Evolutionary conservation across 1,284 basidiomycete genomes (phyloP).

Genomic region (Ustilago vetiveriae): DNA sequence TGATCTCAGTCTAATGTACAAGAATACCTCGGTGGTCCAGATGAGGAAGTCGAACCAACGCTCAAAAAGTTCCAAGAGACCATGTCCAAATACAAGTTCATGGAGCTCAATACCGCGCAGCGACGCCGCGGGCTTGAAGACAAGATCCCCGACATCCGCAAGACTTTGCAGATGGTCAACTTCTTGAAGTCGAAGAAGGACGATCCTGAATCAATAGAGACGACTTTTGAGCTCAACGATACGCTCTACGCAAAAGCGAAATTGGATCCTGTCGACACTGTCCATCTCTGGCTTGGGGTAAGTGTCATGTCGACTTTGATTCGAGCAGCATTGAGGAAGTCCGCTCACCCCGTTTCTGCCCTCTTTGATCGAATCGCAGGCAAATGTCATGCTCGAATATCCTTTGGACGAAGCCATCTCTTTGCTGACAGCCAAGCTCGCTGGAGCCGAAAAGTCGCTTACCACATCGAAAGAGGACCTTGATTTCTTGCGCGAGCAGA

Average conservation of each 20-base stretch:
- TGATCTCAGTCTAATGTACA: slow-evolving; percentile 78
- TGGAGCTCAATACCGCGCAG: slow-evolving; percentile 88
- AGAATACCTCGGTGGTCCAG: slow-evolving; percentile 82
- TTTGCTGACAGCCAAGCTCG: slow-evolving; percentile 82
- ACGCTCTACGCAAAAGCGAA: slow-evolving; percentile 92
- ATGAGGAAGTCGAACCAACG: slow-evolving; percentile 80
- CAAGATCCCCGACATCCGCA: slow-evolving; percentile 95
- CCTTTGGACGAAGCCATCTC: slow-evolving; percentile 81
- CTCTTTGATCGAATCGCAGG: slow-evolving; percentile 25
- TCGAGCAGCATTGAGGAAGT: not conserved
- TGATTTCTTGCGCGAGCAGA: slow-evolving; percentile 91
- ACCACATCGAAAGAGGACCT: slow-evolving; percentile 83
- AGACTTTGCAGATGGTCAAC: slow-evolving; percentile 89
- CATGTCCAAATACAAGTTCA: slow-evolving; percentile 97
- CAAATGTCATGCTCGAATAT: slow-evolving; percentile 92
- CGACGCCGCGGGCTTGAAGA: slow-evolving; percentile 82
- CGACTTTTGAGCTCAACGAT: slow-evolving; percentile 94
- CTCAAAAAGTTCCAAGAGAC: slow-evolving; percentile 90
- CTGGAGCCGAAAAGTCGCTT: slow-evolving; percentile 77
- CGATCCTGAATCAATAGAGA: slow-evolving; percentile 75
- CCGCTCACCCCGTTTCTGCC: not conserved
- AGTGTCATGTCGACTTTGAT: slow-evolving; percentile 17
- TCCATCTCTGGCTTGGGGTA: slow-evolving; percentile 96
- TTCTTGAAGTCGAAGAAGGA: slow-evolving; percentile 73
- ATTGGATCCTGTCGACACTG: slow-evolving; percentile 84